Evolutionary conservation across 2,329 filamentous ascomycete genomes (phyloP), one percentile per base, ranked within the genome.

Genomic region (Fusarium transvaalense): DNA sequence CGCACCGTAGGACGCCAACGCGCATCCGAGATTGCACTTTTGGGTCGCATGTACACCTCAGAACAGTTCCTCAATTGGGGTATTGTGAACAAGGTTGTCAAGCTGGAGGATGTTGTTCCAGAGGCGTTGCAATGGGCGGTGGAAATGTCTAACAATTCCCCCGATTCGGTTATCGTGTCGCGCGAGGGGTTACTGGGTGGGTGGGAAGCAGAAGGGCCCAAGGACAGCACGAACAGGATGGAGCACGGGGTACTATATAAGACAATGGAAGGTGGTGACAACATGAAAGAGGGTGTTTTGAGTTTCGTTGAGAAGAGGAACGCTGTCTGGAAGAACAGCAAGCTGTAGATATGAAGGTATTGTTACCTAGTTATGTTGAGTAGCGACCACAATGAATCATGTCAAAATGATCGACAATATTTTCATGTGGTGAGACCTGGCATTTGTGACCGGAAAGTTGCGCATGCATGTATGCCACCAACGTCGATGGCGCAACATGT

Each of bases 231-330:
- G 35, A 81, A 81, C 63, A 75, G 87, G 66, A 76, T 92, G 56
- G 82, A 84, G 17, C 83, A 87, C 55, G 84, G 84, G 3, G 86
- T 89, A n/a, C n/a, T n/a, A 82, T 90, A 87, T 73, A 81, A 81
- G 55, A 82, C 82, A 61, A 82, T 94, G 57, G 83, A 89, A 65
- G 84, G 82, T 3, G 91, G 88, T 0, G 89, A 91, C 70, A 95
- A 95, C 78, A 89, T 93, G 79, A 86, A 85, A 56, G 92, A 94
- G 79, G 92, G 92, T 0, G 82, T 94, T 21, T 82, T 77, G 78
- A 92, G 91, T 63, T 95, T 95, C 81, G 89, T 92, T 19, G 91
- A 94, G 83, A 93, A 89, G 84, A 83, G 91, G 74, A 85, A 86
- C 79, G 87, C 91, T 3, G 82, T 82, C 37, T 94, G 91, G 91